Evolutionary conservation across 495 filamentous ascomycete genomes (phyloP), one percentile per base, ranked within the genome.

Genomic region (Neurospora terricola): DNA sequence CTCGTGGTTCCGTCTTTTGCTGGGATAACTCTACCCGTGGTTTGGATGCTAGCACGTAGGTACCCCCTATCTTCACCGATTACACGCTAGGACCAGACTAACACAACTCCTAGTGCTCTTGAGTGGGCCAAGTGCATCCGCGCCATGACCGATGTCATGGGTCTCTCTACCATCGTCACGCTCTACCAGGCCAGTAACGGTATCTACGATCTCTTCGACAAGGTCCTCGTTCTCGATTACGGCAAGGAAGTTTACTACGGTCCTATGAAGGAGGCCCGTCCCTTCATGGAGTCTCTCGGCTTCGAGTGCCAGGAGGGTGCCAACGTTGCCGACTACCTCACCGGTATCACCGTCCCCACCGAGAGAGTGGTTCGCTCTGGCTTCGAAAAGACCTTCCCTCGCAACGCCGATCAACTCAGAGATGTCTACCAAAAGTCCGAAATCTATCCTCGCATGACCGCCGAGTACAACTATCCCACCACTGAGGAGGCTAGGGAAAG

Each of bases 161-260:
- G 87, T 3, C 83, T 86, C 12, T 88, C 88, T 6, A 85, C 87
- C 21, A 79, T 87, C 39, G 90, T 93, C 11, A 88, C 91, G 0
- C 87, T 94, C 39, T 94, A 94, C 76, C 91, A 94, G 77, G 91
- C 90, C 6, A 87, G 88, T 68, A 89, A 94, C 72, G 83, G 83
- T 16, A 89, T 90, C 39, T 92, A 91, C 73, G 84, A 91, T 48
- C 80, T 87, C 39, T 91, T 90, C 72, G 87, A 90, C 78, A 90
- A 89, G 75, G 87, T 88, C 5, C 79, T 83, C n/a, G 86, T 91
- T 0, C 77, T 92, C 0, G 90, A 90, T 73, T 86, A 87, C 77
- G 90, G 90, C 8, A 83, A 87, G n/a, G 80, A 90, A 74, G 87
- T 90, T 42, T 91, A 85, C 80, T 91, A 88, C 70, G 90, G 90